A percentile compares a stretch with the other conserved stretches of the same genome.
These are phyloP conservation scores for Haplosporangium sp. DNA, from an alignment of 371 early-diverging fungal species.

Conservation along the genomic window DNA sequence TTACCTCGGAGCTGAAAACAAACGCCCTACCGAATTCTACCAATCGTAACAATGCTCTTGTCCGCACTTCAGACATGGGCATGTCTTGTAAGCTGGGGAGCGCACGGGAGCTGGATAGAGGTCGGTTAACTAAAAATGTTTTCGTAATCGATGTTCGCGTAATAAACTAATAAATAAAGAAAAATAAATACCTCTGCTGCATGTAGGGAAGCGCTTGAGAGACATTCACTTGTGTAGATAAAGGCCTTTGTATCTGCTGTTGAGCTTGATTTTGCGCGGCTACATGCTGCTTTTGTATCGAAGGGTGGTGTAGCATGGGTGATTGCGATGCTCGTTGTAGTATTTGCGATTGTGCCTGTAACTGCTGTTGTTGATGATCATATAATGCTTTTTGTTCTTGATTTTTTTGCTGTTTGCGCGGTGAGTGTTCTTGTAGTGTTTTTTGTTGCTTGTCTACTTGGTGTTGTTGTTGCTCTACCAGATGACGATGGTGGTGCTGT, in stretches of 20 bases:
- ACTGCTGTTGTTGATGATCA: background rate
- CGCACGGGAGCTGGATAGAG: background rate
- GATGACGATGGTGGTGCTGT: too few relatives aligned
- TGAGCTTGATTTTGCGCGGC: background rate
- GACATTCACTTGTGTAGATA: background rate
- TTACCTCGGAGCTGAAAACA: conserved; percentile 23
- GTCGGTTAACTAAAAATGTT: background rate
- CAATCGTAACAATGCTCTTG: conserved; percentile 21
- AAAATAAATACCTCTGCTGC: background rate
- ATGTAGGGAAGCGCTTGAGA: background rate
- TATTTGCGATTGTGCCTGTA: background rate
- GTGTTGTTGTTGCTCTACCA: too few relatives aligned
- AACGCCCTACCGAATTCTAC: conserved; percentile 33
- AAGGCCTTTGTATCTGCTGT: background rate
- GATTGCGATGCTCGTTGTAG: background rate
- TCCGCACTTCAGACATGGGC: conserved; percentile 15
- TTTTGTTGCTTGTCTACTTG: conserved; percentile 7
- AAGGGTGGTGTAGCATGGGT: background rate
- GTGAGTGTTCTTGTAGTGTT: conserved; percentile 5
- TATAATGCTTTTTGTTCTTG: too few relatives aligned
- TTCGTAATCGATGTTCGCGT: background rate
- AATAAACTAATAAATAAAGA: background rate
- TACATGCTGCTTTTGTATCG: conserved; percentile 8
- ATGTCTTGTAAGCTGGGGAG: background rate
- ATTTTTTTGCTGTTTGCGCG: conserved; percentile 6